phyloP scores from a whole-genome alignment of 257 asterid species.

The Anisodus acutangulus region DNA sequence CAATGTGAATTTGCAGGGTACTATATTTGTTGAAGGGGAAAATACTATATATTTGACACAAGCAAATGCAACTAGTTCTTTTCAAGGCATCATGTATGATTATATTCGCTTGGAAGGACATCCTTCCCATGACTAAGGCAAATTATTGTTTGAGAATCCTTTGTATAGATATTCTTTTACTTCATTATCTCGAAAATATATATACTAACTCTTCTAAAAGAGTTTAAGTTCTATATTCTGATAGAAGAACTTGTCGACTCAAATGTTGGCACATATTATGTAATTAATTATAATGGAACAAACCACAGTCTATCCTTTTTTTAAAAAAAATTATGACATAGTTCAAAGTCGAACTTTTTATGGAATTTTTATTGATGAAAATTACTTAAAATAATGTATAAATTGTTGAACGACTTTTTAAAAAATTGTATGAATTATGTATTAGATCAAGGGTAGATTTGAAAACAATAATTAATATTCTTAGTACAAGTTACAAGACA shows the following conservation, averaged over 20 bases:
- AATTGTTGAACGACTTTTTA: too few species aligned
- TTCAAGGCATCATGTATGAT: slow-evolving; percentile 39
- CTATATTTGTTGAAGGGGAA: slow-evolving; percentile 39
- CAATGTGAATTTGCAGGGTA: slow-evolving; percentile 47
- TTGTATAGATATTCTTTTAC: not conserved
- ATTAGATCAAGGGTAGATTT: too few species aligned
- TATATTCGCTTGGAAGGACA: slow-evolving; percentile 44
- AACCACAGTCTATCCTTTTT: too few species aligned
- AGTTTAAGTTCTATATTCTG: not conserved
- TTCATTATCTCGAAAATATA: not conserved
- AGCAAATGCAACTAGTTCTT: slow-evolving; percentile 28
- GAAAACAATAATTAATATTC: too few species aligned
- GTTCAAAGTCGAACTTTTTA: too few species aligned
- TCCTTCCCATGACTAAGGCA: slow-evolving; percentile 7
- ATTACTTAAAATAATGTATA: too few species aligned
- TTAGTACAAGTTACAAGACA: too few species aligned
- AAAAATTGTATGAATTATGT: too few species aligned
- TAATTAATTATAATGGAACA: too few species aligned
- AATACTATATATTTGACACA: slow-evolving; percentile 35
- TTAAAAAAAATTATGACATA: too few species aligned
- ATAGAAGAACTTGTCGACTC: not conserved
- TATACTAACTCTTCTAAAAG: not conserved
- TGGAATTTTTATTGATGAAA: too few species aligned
- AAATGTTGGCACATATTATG: not conserved
- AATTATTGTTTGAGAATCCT: not conserved